Conservation (phyloP, 768 basidiomycete genomes). For the Strobilomyces echinocephalus region DNA sequence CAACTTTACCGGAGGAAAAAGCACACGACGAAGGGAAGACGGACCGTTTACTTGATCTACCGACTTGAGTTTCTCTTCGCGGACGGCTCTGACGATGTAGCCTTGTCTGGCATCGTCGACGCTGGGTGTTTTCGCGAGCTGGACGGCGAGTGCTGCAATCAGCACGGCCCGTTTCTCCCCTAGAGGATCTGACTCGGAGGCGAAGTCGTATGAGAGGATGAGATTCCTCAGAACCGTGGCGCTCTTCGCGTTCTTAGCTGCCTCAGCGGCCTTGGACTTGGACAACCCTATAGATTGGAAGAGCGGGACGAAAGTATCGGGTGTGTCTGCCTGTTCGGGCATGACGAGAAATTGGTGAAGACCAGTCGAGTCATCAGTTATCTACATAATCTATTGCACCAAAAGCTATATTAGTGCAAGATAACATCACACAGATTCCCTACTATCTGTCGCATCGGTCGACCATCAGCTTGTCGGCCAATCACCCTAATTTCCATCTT, state of each 20-base stretch:
- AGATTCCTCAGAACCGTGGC: constrained; percentile 66
- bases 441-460: constrained; percentile 20
- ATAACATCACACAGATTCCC: constrained; percentile 22
- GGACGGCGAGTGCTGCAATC: constrained; percentile 60
- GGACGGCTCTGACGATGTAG: constrained; percentile 64
- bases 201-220: constrained; percentile 52
- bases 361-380: constrained; percentile 13
- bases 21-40: constrained; percentile 19
- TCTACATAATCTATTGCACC: constrained; percentile 15
- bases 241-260: constrained; percentile 74
- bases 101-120: constrained; percentile 51
- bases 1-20: neutral
- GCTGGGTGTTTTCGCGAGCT: constrained; percentile 48
- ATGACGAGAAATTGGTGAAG: constrained; percentile 4
- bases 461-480: constrained; percentile 23
- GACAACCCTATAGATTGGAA: constrained; percentile 79
- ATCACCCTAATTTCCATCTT: constrained; percentile 22
- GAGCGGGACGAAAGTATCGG: constrained; percentile 29
- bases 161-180: constrained; percentile 78
- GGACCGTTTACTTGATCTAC: constrained; percentile 85
- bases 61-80: constrained; percentile 68
- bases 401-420: constrained; percentile 14
- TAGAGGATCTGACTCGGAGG: constrained; percentile 35
- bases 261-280: constrained; percentile 74
- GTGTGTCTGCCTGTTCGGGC: constrained; percentile 11